Percentiles rank a stretch among this genome's conserved stretches.
These are phyloP conservation scores for Aspergillus saccharolyticus DNA, from an alignment of 495 filamentous ascomycete species.

Conservation along the genomic window DNA sequence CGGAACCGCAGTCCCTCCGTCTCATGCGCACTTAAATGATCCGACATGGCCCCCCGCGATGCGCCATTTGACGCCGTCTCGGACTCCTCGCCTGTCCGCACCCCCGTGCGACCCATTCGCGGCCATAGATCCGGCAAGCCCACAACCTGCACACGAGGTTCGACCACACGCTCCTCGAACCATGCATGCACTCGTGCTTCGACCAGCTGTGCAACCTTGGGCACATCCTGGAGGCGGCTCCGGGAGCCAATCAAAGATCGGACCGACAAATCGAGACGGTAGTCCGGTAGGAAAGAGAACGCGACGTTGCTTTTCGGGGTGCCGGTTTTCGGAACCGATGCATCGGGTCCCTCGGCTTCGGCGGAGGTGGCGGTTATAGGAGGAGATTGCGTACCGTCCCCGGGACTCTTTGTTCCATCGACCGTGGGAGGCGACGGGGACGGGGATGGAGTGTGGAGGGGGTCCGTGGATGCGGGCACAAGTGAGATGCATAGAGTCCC, in stretches of 20 bases:
- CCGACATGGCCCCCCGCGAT: constrained; percentile 31
- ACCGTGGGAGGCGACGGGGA: constrained; percentile 26
- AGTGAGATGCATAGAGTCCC: constrained; percentile 91
- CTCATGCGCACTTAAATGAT: constrained; percentile 22
- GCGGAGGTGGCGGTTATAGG: too few species aligned
- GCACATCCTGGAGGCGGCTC: constrained; percentile 87
- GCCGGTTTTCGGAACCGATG: constrained; percentile 26
- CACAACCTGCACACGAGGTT: constrained; percentile 93
- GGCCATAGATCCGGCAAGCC: constrained; percentile 93
- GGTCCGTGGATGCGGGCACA: constrained; percentile 57
- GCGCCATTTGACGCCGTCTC: constrained; percentile 38
- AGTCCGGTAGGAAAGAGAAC: constrained; percentile 94
- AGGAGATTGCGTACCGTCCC: constrained; percentile 13
- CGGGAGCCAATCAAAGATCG: constrained; percentile 88
- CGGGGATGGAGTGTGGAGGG: constrained; percentile 33
- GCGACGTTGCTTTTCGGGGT: constrained; percentile 73
- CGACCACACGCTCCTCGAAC: constrained; percentile 96
- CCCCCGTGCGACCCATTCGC: constrained; percentile 54
- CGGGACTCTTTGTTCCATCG: constrained; percentile 12
- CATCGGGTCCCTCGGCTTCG: constrained; percentile 1
- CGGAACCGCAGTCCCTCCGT: constrained; percentile 37
- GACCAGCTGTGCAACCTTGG: constrained; percentile 93
- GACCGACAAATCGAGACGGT: constrained; percentile 86
- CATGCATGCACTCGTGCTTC: constrained; percentile 87
- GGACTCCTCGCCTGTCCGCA: constrained; percentile 41